These are phyloP conservation scores for Canariomyces notabilis DNA, from an alignment of 2,329 filamentous ascomycete species.

Conservation along the genomic window DNA sequence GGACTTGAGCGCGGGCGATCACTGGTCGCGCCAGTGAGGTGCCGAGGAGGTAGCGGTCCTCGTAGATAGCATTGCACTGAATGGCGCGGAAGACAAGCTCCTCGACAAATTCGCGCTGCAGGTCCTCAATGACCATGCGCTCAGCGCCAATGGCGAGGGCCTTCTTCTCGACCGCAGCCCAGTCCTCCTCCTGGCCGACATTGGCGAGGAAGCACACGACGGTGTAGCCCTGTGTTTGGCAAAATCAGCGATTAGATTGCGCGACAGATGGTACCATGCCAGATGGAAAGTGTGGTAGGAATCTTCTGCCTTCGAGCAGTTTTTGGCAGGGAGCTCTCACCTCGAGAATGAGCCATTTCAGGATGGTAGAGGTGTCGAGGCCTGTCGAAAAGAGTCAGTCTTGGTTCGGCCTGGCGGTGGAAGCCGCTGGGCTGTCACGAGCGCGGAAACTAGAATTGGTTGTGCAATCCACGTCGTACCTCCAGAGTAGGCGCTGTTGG, in stretches of 20 bases:
- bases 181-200: constrained; percentile 74
- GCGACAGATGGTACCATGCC: too few relatives aligned
- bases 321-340: constrained; percentile 10
- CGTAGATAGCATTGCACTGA: constrained; percentile 66
- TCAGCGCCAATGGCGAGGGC: constrained; percentile 54
- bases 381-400: constrained; percentile 25
- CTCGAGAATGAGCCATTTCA: constrained; percentile 36
- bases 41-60: constrained; percentile 50
- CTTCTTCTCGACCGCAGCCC: constrained; percentile 66
- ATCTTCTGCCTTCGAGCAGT: too few relatives aligned
- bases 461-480: constrained; percentile 18
- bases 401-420: not conserved
- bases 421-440: not conserved
- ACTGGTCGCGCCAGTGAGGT: constrained; percentile 64
- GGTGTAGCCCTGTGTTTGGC: constrained; percentile 43
- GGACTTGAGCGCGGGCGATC: constrained; percentile 63
- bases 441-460: not conserved
- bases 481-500: constrained; percentile 27
- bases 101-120: constrained; percentile 72
- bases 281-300: too few relatives aligned
- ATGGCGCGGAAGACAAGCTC: constrained; percentile 76
- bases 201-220: constrained; percentile 63
- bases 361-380: constrained; percentile 40
- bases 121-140: constrained; percentile 59
- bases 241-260: not conserved